Evolutionary conservation across 306 rosid genomes (phyloP).

Genomic region (Acacia melanoxylon): DNA sequence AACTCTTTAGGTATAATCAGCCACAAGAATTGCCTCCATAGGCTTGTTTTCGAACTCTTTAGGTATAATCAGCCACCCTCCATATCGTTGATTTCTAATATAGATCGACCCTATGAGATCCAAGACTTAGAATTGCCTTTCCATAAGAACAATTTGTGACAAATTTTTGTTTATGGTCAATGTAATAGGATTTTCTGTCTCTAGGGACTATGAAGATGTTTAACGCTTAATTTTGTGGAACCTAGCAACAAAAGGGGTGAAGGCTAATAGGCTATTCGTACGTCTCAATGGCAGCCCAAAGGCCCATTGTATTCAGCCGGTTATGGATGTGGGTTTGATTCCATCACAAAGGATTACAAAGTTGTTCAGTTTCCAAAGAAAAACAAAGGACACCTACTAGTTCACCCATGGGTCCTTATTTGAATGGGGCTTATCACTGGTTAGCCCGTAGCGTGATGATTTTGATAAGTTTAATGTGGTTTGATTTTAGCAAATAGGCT

Average conservation of each 20-base stretch:
- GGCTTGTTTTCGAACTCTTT: no score
- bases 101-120: neutral
- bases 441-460: neutral
- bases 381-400: neutral
- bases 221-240: neutral
- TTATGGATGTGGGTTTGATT: no score
- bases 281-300: no score
- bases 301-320: no score
- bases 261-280: no score
- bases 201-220: neutral
- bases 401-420: no score
- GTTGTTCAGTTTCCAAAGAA: neutral
- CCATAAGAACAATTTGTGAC: no score
- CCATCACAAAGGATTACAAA: no score
- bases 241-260: neutral
- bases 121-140: neutral
- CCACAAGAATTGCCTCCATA: no score
- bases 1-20: no score
- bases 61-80: no score
- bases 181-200: neutral
- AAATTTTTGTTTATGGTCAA: neutral
- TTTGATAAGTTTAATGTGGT: neutral
- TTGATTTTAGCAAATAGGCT: neutral
- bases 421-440: neutral
- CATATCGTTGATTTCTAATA: neutral